These are phyloP conservation scores for Xanthoconium stramineum DNA, from an alignment of 768 basidiomycete species.

Conservation along the genomic window DNA sequence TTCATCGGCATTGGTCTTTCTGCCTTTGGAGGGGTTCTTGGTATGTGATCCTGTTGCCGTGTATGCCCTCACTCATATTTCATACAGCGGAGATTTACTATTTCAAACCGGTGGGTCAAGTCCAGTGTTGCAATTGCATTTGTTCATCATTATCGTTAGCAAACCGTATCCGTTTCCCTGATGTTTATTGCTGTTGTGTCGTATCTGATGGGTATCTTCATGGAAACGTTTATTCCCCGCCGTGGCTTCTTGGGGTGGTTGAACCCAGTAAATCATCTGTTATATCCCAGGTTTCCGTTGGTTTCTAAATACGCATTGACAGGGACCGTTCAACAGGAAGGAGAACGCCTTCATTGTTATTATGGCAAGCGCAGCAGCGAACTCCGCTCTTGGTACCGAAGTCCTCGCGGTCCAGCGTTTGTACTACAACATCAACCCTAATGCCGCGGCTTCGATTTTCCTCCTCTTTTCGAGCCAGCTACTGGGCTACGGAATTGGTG, in stretches of 20 bases:
- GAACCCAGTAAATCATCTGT: slow-evolving; percentile 40
- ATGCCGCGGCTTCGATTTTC: slow-evolving; percentile 45
- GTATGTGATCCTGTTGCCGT: slow-evolving; percentile 23
- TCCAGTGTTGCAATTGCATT: not conserved
- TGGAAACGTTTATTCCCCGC: slow-evolving; percentile 47
- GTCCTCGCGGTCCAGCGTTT: slow-evolving; percentile 53
- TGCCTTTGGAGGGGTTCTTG: slow-evolving; percentile 51
- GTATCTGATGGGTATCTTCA: slow-evolving; percentile 45
- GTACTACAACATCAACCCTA: slow-evolving; percentile 52
- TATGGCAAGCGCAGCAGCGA: slow-evolving; percentile 55
- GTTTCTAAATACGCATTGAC: not conserved
- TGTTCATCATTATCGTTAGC: slow-evolving; percentile 28
- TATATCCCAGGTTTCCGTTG: not conserved
- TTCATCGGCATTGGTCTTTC: slow-evolving; percentile 54
- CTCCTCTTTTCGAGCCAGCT: slow-evolving; percentile 36
- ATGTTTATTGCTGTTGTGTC: slow-evolving; percentile 55
- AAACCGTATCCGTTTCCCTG: slow-evolving; percentile 50
- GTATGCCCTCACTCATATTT: slow-evolving; percentile 1
- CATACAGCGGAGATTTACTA: slow-evolving; percentile 39
- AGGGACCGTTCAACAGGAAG: slow-evolving; percentile 60
- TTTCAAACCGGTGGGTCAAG: slow-evolving; percentile 48
- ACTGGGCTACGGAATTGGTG: slow-evolving; percentile 53
- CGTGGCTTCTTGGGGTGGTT: slow-evolving; percentile 43
- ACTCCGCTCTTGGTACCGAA: slow-evolving; percentile 52
- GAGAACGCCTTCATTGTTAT: slow-evolving; percentile 29